Evolutionary conservation across 441 rosid genomes (phyloP), one percentile per base, ranked within the genome.

Genomic region (Euphorbia celastroides): DNA sequence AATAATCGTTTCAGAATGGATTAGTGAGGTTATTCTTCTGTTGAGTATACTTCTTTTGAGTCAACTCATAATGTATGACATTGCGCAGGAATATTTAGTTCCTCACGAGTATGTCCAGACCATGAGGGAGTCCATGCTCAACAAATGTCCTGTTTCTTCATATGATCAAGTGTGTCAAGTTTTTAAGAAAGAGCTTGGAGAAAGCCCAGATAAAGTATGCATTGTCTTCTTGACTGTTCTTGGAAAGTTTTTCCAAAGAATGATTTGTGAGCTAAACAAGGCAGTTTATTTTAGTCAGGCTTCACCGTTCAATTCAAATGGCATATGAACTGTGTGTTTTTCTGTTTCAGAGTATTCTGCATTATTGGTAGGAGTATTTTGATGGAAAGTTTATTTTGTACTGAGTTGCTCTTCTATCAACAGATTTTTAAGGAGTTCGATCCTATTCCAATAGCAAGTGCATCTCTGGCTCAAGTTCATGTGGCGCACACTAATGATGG

Each of bases 401-500:
- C 50, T 73, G 42, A 70, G 2, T 71, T 17, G 25, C 59, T 23
- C 65, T 75, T 65, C 55, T 28, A 38, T 70, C 36, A 69, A 55
- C 78, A 91, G 97, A 76, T 91, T 34, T 94, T 89, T 67, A 74
- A 74, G 48, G 93, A 94, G 36, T 89, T 94, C 77, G 90, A 94
- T 70, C 91, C 93, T 64, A 88, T 81, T 76, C 97, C 97, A 0
- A 80, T 94, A 65, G 99, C 97, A 57, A 94, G 97, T 80, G 97
- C 99, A 75, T 91, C 99, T 67, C 93, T 94, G 62, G 99, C 99
- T 59, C 97, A 94, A 89, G 98, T 94, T 80, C 99, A 94, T 83
- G 89, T 88, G 77, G 98, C 98, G 66, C 79, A 68, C 25, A 88
- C 83, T 0, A 80, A 30, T 64, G 89, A 80, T 64, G 97, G 97